These are phyloP conservation scores for Citrus trifoliata DNA, from an alignment of 345 rosid genomes.

Conservation along the genomic window DNA sequence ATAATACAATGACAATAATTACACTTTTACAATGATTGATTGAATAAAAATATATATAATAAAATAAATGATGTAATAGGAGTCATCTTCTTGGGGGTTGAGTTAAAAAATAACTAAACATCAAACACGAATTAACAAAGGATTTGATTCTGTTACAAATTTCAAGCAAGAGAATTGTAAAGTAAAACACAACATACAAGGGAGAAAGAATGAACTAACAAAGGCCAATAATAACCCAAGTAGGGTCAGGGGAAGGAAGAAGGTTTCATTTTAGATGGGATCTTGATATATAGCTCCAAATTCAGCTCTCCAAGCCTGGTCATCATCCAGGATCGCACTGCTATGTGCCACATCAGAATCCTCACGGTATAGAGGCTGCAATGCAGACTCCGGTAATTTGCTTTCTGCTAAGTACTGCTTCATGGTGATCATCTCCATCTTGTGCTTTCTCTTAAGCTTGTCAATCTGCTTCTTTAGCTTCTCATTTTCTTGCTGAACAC, in stretches of 20 bases:
- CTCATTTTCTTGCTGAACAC: slow-evolving; percentile 65
- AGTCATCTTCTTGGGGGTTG: too few species aligned
- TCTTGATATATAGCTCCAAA: slow-evolving; percentile 87
- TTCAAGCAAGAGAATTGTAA: background rate
- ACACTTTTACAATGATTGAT: too few species aligned
- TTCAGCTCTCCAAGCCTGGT: slow-evolving; percentile 95
- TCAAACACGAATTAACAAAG: background rate
- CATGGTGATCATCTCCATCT: slow-evolving; percentile 86
- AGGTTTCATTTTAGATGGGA: background rate
- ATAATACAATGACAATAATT: too few species aligned
- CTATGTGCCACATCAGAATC: slow-evolving; percentile 30
- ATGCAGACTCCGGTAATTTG: slow-evolving; percentile 82
- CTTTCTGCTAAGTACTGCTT: slow-evolving; percentile 80
- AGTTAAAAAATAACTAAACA: too few species aligned
- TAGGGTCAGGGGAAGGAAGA: background rate
- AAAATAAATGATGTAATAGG: too few species aligned
- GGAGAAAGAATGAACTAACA: background rate
- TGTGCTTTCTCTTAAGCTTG: slow-evolving; percentile 83
- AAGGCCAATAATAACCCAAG: background rate
- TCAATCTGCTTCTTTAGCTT: slow-evolving; percentile 87
- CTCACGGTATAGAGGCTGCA: slow-evolving; percentile 47
- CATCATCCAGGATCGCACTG: slow-evolving; percentile 44
- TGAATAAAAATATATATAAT: too few species aligned
- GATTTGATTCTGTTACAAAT: background rate
- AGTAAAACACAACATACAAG: background rate